A percentile compares a stretch with the other conserved stretches of the same genome.
phyloP scores from a whole-genome alignment of 208 protist species.

The Leishmania mexicana region DNA sequence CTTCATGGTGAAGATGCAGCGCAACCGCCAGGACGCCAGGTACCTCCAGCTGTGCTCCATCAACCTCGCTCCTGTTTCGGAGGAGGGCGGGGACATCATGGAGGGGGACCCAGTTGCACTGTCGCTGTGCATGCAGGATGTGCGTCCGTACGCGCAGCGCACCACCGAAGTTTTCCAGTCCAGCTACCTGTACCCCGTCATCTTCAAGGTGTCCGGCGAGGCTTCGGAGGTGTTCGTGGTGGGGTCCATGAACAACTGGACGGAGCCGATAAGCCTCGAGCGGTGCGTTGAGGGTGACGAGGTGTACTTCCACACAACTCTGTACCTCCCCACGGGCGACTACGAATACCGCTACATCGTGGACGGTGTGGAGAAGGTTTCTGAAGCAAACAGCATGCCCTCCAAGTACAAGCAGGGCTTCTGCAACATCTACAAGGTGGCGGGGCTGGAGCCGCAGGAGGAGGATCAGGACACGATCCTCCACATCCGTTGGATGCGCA shows the following conservation, averaged over 20 bases:
- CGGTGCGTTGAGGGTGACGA: constrained; percentile 70
- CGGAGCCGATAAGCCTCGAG: constrained; percentile 90
- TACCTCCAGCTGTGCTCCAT: constrained; percentile 86
- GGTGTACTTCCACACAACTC: constrained; percentile 91
- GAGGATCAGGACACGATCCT: constrained; percentile 91
- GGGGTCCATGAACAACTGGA: constrained; percentile 93
- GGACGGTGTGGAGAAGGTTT: constrained; percentile 89
- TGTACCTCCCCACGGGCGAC: constrained; percentile 89
- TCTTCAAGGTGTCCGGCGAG: constrained; percentile 90
- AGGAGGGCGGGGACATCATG: constrained; percentile 56
- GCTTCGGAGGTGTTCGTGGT: constrained; percentile 92
- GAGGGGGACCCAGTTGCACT: constrained; percentile 84
- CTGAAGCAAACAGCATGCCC: constrained; percentile 75
- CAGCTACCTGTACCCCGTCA: constrained; percentile 82
- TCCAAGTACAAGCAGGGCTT: constrained; percentile 89
- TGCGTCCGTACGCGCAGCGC: constrained; percentile 76
- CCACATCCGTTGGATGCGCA: constrained; percentile 93
- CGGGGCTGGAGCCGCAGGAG: constrained; percentile 60
- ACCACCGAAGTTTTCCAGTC: constrained; percentile 89
- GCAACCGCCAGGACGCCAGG: constrained; percentile 64
- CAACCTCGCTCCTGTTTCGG: constrained; percentile 55
- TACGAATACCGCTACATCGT: constrained; percentile 96
- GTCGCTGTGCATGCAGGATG: constrained; percentile 92
- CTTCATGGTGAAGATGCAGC: constrained; percentile 90
- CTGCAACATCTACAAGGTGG: constrained; percentile 90